A percentile compares a stretch with the other conserved stretches of the same genome.
These are phyloP conservation scores for Solanum sparsipilum DNA, from an alignment of 257 asterid genomes.

Conservation along the genomic window DNA sequence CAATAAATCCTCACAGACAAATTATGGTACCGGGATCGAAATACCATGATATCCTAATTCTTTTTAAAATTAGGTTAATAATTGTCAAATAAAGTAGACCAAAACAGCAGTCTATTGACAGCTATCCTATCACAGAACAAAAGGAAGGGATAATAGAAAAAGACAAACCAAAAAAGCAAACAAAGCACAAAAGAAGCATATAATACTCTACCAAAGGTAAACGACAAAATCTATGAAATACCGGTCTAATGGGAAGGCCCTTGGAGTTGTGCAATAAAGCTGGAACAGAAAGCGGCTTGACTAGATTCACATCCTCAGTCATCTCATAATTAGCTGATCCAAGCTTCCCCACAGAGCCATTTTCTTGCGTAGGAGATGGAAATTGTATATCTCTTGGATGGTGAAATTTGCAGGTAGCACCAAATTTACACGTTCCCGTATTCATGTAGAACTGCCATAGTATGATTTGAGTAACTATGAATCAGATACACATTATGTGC, in stretches of 20 bases:
- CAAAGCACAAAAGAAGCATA: background rate
- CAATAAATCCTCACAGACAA: background rate
- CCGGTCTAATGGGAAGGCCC: conserved; percentile 94
- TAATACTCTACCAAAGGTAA: background rate
- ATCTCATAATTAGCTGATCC: conserved; percentile 10
- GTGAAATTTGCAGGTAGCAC: conserved; percentile 81
- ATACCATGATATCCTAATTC: background rate
- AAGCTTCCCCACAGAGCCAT: conserved; percentile 20
- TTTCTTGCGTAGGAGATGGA: conserved; percentile 36
- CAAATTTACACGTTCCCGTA: conserved; percentile 91
- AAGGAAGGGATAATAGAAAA: background rate
- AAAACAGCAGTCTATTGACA: background rate
- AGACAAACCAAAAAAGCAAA: background rate
- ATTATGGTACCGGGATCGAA: background rate
- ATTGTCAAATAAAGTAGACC: background rate
- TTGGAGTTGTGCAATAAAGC: conserved; percentile 70
- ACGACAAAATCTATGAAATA: conserved; percentile 18
- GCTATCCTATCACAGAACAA: background rate
- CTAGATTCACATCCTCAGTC: conserved; percentile 35
- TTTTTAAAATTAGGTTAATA: background rate
- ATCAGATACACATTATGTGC: background rate
- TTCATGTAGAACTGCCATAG: conserved; percentile 84
- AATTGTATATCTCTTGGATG: conserved; percentile 79
- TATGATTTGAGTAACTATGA: conserved; percentile 5
- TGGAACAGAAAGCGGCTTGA: conserved; percentile 38